A percentile compares a stretch with the other conserved stretches of the same genome.
Conservation (phyloP, 176 grass and related monocot species). For the Typha latifolia region DNA sequence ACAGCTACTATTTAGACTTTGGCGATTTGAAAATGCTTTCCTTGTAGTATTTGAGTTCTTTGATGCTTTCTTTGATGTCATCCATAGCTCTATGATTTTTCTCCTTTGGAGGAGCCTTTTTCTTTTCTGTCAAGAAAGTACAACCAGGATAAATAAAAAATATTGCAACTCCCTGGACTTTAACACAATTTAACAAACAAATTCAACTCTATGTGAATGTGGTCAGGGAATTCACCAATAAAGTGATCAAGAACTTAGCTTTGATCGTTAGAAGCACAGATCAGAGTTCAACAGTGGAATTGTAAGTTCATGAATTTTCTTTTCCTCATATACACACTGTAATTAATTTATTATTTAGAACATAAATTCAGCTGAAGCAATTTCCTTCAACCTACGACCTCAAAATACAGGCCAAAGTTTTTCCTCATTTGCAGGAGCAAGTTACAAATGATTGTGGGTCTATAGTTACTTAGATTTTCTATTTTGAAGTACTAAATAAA, state of each 20-base stretch:
- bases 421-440: no score
- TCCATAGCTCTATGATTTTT: slow-evolving; percentile 86
- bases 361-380: neutral
- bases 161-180: neutral
- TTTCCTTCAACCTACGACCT: neutral
- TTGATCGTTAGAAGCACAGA: neutral
- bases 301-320: neutral
- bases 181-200: neutral
- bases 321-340: no score
- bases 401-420: neutral
- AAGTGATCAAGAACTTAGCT: neutral
- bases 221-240: neutral
- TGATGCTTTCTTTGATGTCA: slow-evolving; percentile 82
- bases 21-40: slow-evolving; percentile 67
- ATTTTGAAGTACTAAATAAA: no score
- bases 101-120: slow-evolving; percentile 44
- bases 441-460: no score
- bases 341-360: neutral
- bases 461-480: no score
- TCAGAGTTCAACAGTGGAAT: neutral
- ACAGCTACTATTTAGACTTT: slow-evolving; percentile 29
- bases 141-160: slow-evolving; percentile 10
- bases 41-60: slow-evolving; percentile 72
- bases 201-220: neutral
- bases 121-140: slow-evolving; percentile 44